phyloP scores from a whole-genome alignment of 345 rosid species.

The Camelina sativa region DNA sequence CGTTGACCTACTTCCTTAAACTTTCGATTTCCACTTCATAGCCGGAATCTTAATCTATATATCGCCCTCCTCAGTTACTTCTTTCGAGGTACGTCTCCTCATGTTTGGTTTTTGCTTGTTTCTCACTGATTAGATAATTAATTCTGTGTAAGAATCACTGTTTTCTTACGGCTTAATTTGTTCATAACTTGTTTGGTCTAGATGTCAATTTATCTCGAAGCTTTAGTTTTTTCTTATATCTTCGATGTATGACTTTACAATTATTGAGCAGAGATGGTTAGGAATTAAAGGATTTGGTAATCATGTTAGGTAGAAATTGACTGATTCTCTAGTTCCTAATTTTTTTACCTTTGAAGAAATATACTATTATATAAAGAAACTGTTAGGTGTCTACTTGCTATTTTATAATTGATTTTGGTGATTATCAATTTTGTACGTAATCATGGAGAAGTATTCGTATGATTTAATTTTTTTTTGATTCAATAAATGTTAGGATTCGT shows the following conservation, averaged over 20 bases:
- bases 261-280: slow-evolving; percentile 2
- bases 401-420: not conserved
- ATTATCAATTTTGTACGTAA: slow-evolving; percentile 3
- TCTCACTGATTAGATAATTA: not conserved
- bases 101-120: not conserved
- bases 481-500: slow-evolving; percentile 25
- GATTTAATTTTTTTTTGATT: not conserved
- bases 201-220: too few relatives aligned
- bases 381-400: slow-evolving; percentile 1
- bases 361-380: not conserved
- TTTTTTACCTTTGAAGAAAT: slow-evolving; percentile 8
- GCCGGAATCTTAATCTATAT: not conserved
- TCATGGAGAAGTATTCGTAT: slow-evolving; percentile 27
- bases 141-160: not conserved
- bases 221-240: not conserved
- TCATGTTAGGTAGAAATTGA: slow-evolving; percentile 19
- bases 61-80: slow-evolving; percentile 14
- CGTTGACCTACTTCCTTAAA: not conserved
- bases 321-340: slow-evolving; percentile 17
- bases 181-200: not conserved
- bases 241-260: slow-evolving; percentile 2
- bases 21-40: too few relatives aligned
- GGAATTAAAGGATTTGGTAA: slow-evolving; percentile 23
- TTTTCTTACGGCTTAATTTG: not conserved
- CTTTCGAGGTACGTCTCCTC: not conserved